Evolutionary conservation across 2,329 filamentous ascomycete species (phyloP).

Genomic region (Pyricularia sp.): DNA sequence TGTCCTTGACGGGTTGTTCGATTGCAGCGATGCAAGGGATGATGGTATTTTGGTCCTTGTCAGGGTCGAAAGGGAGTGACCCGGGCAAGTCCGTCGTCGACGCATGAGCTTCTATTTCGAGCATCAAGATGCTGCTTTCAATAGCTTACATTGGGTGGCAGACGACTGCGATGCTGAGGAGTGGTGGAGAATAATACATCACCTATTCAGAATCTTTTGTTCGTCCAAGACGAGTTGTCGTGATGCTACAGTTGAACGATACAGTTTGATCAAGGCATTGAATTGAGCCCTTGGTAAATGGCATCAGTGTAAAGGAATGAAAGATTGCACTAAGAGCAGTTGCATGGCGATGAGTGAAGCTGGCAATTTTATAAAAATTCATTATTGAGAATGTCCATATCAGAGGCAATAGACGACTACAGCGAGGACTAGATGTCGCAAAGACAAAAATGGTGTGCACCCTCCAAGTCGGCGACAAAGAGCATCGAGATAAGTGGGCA

Average conservation of each 20-base stretch:
- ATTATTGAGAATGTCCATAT: no score
- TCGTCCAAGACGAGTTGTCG: neutral
- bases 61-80: neutral
- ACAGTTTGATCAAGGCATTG: neutral
- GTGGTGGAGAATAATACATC: neutral
- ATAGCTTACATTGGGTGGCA: neutral
- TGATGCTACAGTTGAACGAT: no score
- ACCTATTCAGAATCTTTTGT: neutral
- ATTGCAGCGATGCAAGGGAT: neutral
- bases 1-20: neutral
- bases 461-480: no score
- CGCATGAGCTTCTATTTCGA: neutral
- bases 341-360: neutral
- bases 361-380: neutral
- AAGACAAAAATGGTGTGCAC: no score
- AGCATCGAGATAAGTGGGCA: no score
- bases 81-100: neutral
- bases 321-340: neutral
- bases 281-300: neutral
- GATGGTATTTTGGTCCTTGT: neutral
- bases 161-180: neutral
- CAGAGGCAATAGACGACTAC: no score
- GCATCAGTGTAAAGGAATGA: neutral
- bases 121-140: neutral
- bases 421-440: no score